Evolutionary conservation across 192 early-diverging fungal genomes (phyloP).

Genomic region (Lobosporangium transversale): DNA sequence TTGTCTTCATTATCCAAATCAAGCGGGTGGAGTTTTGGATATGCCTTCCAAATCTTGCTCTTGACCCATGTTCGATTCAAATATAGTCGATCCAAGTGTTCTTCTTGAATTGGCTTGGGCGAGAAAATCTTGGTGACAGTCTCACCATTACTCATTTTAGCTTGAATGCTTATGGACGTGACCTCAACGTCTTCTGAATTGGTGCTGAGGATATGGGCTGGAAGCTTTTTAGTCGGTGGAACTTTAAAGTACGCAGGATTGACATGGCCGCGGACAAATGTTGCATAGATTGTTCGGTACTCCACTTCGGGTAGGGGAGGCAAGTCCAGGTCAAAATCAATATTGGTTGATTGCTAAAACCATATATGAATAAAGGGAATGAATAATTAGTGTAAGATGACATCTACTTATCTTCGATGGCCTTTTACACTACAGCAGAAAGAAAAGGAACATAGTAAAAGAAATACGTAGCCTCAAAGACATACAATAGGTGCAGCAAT

Average conservation of each 20-base stretch:
- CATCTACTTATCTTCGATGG: no score
- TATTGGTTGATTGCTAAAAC: conserved; percentile 39
- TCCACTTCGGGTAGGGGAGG: conserved; percentile 41
- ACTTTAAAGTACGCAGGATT: conserved; percentile 62
- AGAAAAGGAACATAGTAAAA: neutral
- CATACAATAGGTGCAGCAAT: conserved; percentile 68
- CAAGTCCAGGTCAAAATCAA: conserved; percentile 53
- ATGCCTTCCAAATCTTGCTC: conserved; percentile 67
- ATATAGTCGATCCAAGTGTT: conserved; percentile 59
- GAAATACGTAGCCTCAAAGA: neutral
- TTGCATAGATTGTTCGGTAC: conserved; percentile 67
- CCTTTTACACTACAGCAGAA: no score
- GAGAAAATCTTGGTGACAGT: conserved; percentile 72
- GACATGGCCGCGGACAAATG: conserved; percentile 63
- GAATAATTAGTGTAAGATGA: no score
- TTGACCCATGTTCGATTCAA: conserved; percentile 58
- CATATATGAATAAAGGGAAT: neutral
- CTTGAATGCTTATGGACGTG: conserved; percentile 56
- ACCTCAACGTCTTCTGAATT: conserved; percentile 54
- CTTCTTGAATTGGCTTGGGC: conserved; percentile 44
- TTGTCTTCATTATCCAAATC: neutral
- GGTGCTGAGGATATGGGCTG: conserved; percentile 62
- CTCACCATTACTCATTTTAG: conserved; percentile 50
- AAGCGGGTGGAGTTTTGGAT: conserved; percentile 60
- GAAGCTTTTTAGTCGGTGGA: conserved; percentile 37